These are phyloP conservation scores for Penicillium polonicum DNA, from an alignment of 2,329 filamentous ascomycete genomes.

Conservation along the genomic window DNA sequence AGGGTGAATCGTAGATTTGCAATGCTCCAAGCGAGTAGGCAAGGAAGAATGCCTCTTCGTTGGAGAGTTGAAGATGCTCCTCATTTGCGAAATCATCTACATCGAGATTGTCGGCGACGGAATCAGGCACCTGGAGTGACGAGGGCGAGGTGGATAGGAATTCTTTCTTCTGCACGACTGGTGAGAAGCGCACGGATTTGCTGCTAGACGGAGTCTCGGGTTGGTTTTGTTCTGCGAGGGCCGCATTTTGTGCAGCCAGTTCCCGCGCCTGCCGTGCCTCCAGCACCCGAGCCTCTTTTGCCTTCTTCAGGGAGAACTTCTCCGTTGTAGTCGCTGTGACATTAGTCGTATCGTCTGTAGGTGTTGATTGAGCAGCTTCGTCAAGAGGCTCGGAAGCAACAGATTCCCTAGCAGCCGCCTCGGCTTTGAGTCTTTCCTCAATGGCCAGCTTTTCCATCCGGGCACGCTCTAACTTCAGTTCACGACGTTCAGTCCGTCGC, in stretches of 20 bases:
- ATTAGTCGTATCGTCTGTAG: constrained; percentile 19
- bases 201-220: constrained; percentile 15
- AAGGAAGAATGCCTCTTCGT: constrained; percentile 91
- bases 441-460: constrained; percentile 81
- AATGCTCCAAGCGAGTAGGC: constrained; percentile 76
- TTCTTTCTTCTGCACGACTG: constrained; percentile 64
- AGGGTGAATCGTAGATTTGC: constrained; percentile 50
- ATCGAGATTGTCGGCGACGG: constrained; percentile 14
- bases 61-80: constrained; percentile 89
- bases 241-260: constrained; percentile 16
- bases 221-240: constrained; percentile 9
- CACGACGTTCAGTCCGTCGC: constrained; percentile 74
- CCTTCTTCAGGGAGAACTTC: constrained; percentile 37
- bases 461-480: constrained; percentile 90
- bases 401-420: constrained; percentile 42
- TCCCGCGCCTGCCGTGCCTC: constrained; percentile 21
- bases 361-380: constrained; percentile 12
- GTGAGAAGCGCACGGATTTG: constrained; percentile 71
- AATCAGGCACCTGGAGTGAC: constrained; percentile 13
- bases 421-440: constrained; percentile 64
- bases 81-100: constrained; percentile 47
- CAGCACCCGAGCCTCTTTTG: constrained; percentile 31
- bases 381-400: constrained; percentile 9
- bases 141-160: constrained; percentile 42
- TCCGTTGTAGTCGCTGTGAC: constrained; percentile 23